Evolutionary conservation across 257 asterid species (phyloP).

Genomic region (Jacaranda mimosifolia): DNA sequence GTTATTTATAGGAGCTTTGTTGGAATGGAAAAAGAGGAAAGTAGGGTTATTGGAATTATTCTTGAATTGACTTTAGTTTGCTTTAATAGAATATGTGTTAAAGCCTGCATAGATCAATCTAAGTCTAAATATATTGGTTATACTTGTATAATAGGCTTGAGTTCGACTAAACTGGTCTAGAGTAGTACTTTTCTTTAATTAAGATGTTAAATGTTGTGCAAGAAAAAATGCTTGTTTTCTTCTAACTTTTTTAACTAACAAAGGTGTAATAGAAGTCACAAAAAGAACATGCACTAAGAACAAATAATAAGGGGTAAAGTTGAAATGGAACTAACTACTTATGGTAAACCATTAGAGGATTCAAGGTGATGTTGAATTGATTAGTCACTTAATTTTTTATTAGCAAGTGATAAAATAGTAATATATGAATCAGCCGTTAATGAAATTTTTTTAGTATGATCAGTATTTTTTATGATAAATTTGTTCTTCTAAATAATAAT

Average conservation of each 20-base stretch:
- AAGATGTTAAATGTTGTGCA: background rate
- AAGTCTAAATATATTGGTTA: background rate
- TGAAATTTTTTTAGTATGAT: too few relatives aligned
- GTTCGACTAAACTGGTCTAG: background rate
- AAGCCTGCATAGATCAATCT: background rate
- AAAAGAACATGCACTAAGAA: background rate
- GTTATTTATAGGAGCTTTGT: conserved; percentile 43
- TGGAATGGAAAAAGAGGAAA: conserved; percentile 6
- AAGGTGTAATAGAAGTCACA: too few relatives aligned
- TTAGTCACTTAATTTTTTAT: too few relatives aligned
- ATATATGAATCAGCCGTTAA: too few relatives aligned
- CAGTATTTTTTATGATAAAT: too few relatives aligned
- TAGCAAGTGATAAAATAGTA: too few relatives aligned
- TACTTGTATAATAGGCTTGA: background rate
- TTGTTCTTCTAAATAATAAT: too few relatives aligned
- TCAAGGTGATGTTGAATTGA: too few relatives aligned
- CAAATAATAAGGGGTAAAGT: background rate
- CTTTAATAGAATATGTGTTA: conserved; percentile 18
- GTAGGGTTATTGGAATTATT: background rate
- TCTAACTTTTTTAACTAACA: too few relatives aligned
- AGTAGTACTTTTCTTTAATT: background rate
- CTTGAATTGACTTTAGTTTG: conserved; percentile 26
- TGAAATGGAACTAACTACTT: too few relatives aligned
- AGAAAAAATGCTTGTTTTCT: background rate
- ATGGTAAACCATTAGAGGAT: too few relatives aligned